phyloP scores from a whole-genome alignment of 495 filamentous ascomycete genomes.

The Tuber brumale region DNA sequence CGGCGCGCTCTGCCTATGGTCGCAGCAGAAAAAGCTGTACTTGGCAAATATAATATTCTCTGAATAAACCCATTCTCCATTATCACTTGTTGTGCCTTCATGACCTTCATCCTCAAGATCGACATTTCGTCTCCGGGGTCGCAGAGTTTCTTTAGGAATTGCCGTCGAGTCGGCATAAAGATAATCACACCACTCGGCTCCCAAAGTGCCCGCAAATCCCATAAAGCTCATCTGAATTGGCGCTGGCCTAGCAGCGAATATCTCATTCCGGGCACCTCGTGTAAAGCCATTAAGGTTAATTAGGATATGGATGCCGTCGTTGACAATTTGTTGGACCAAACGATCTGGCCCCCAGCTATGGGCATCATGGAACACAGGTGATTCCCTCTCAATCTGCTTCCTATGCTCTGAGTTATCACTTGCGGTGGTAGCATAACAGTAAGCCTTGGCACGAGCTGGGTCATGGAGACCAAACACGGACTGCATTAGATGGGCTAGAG shows the following conservation, averaged over 20 bases:
- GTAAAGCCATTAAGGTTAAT: conserved; percentile 98
- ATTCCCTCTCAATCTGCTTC: conserved; percentile 88
- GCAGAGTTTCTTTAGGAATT: conserved; percentile 72
- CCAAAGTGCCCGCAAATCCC: conserved; percentile 94
- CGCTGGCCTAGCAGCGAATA: conserved; percentile 90
- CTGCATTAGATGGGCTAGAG: conserved; percentile 82
- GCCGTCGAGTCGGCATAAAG: conserved; percentile 84
- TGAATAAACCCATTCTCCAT: conserved; percentile 82
- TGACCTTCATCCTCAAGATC: conserved; percentile 53
- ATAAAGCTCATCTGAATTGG: conserved; percentile 99
- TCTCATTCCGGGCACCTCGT: conserved; percentile 90
- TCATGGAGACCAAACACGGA: conserved; percentile 95
- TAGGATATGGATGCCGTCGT: conserved; percentile 92
- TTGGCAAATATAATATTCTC: conserved; percentile 93
- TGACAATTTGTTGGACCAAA: conserved; percentile 79
- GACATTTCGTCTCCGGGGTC: conserved; percentile 67
- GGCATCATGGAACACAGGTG: conserved; percentile 85
- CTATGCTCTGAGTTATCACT: conserved; percentile 90
- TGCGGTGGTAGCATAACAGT: conserved; percentile 93
- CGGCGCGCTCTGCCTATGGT: conserved; percentile 88
- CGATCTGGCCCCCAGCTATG: conserved; percentile 79
- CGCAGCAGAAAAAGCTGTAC: conserved; percentile 99
- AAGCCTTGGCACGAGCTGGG: conserved; percentile 64
- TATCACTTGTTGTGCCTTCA: conserved; percentile 45
- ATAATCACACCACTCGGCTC: conserved; percentile 98